A percentile compares a stretch with the other conserved stretches of the same genome.
phyloP scores from a whole-genome alignment of 495 filamentous ascomycete genomes.

The Cetradonia linearis region DNA sequence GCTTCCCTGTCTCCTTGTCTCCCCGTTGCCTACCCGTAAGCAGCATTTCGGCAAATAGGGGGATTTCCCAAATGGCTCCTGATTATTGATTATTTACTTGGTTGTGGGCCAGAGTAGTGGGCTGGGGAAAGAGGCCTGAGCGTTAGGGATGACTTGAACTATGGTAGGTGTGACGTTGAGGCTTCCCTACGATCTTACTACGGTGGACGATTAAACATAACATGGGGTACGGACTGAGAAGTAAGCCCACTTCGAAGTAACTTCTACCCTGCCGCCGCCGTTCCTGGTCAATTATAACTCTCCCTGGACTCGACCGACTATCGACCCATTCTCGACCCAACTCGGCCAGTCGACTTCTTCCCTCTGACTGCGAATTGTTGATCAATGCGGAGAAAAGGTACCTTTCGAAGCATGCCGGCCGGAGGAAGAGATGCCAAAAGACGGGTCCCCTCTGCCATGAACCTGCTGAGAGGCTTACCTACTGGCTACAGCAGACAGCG shows the following conservation, averaged over 20 bases:
- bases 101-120: constrained; percentile 3
- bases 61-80: background rate
- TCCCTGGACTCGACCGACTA: constrained; percentile 3
- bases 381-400: background rate
- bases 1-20: background rate
- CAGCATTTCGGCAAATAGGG: constrained; percentile 1
- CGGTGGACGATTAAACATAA: constrained; percentile 5
- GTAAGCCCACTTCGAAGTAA: no score
- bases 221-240: constrained; percentile 11
- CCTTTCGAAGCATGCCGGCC: background rate
- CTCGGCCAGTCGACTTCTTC: no score
- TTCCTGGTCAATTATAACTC: constrained; percentile 10
- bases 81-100: background rate
- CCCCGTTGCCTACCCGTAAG: background rate
- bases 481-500: background rate
- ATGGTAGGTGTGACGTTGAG: background rate
- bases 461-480: background rate
- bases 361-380: background rate
- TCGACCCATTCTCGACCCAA: no score
- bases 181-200: constrained; percentile 1
- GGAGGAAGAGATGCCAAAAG: background rate
- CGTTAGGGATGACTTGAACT: constrained; percentile 5
- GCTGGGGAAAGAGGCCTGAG: constrained; percentile 19
- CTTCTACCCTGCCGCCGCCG: constrained; percentile 4
- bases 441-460: background rate